phyloP scores from a whole-genome alignment of 371 early-diverging fungal species.

The Gilbertella persicaria region DNA sequence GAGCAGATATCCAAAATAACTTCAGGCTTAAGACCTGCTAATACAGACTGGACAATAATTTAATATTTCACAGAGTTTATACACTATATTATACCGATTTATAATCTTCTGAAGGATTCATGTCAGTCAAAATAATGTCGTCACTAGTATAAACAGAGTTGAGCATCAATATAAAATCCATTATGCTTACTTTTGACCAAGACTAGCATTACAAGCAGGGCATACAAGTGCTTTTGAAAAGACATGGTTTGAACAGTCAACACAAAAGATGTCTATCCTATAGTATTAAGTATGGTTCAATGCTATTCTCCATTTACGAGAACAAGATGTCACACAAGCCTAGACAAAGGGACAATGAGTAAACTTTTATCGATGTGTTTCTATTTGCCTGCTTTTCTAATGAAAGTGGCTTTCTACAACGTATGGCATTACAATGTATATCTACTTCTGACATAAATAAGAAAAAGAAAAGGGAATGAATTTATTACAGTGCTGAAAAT shows the following conservation, averaged over 20 bases:
- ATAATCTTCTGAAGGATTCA: constrained; percentile 76
- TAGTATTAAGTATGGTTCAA: background rate
- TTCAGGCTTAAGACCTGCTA: constrained; percentile 77
- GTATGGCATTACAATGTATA: constrained; percentile 62
- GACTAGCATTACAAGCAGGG: constrained; percentile 73
- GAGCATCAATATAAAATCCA: too few species aligned
- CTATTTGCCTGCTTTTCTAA: constrained; percentile 34
- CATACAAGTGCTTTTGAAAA: constrained; percentile 67
- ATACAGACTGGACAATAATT: constrained; percentile 67
- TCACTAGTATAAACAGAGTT: too few species aligned
- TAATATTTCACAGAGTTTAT: too few species aligned
- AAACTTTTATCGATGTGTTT: too few species aligned
- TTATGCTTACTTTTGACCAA: constrained; percentile 65
- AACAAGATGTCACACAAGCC: constrained; percentile 78
- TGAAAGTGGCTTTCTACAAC: constrained; percentile 51
- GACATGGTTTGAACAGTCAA: constrained; percentile 60
- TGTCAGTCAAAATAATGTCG: constrained; percentile 66
- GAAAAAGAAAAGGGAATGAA: constrained; percentile 1
- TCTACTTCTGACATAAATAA: constrained; percentile 31
- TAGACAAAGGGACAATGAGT: too few species aligned
- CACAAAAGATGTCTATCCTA: constrained; percentile 79
- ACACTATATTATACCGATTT: constrained; percentile 45
- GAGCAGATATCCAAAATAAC: constrained; percentile 75
- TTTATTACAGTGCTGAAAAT: too few species aligned
- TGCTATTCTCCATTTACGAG: constrained; percentile 47